A percentile compares a stretch with the other conserved stretches of the same genome.
phyloP scores from a whole-genome alignment of 495 filamentous ascomycete species.

The Hamigera avellanea region DNA sequence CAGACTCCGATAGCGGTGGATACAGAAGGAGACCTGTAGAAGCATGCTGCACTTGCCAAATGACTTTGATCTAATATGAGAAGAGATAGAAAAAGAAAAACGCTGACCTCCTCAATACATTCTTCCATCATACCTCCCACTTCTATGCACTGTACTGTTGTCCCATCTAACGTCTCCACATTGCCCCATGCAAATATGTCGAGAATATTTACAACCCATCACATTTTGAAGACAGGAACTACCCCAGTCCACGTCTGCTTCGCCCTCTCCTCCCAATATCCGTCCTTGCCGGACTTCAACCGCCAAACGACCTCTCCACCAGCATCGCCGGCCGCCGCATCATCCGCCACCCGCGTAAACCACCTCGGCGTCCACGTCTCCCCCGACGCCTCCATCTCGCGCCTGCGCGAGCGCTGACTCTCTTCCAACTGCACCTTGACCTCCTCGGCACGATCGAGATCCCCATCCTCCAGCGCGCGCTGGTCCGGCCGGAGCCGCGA shows the following conservation, averaged over 20 bases:
- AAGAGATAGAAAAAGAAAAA: no score
- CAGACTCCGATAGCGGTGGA: no score
- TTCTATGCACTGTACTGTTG: no score
- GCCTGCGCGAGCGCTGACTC: constrained; percentile 63
- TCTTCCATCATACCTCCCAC: no score
- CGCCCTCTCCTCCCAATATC: constrained; percentile 83
- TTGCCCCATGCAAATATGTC: no score
- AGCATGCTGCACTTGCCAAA: no score
- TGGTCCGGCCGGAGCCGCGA: constrained; percentile 82
- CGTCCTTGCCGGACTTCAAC: constrained; percentile 66
- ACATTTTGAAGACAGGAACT: constrained; percentile 53
- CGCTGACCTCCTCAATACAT: no score
- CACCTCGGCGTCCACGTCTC: constrained; percentile 64
- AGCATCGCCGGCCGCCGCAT: constrained; percentile 21
- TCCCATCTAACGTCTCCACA: no score
- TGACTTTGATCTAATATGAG: no score
- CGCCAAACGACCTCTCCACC: constrained; percentile 69
- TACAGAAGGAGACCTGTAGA: no score
- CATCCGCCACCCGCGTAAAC: constrained; percentile 57
- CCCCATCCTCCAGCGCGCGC: constrained; percentile 69
- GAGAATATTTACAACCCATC: no score
- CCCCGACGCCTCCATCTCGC: constrained; percentile 61
- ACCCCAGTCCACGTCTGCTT: constrained; percentile 60
- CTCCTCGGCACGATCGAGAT: constrained; percentile 73
- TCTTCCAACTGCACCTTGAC: constrained; percentile 79